These are phyloP conservation scores for Colletotrichum nymphaeae DNA, from an alignment of 2,329 filamentous ascomycete species.

Conservation along the genomic window DNA sequence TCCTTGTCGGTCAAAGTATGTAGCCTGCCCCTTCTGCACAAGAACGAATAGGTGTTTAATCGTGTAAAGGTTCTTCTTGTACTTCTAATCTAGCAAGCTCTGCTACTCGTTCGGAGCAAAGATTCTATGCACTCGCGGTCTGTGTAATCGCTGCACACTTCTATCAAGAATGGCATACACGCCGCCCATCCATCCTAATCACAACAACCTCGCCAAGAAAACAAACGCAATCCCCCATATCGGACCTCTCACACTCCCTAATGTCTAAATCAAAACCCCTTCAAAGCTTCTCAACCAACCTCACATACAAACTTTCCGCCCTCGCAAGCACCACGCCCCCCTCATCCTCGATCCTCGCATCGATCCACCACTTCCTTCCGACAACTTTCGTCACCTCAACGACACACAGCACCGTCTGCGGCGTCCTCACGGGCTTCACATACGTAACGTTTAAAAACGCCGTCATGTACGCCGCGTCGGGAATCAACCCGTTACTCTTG, in stretches of 20 bases:
- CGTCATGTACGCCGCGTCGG: constrained; percentile 46
- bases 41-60: neutral
- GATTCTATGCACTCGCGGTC: neutral
- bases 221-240: too few relatives aligned
- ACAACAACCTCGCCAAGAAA: neutral
- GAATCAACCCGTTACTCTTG: constrained; percentile 42
- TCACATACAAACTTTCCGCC: constrained; percentile 37
- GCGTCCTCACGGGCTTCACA: constrained; percentile 45
- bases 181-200: neutral
- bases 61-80: neutral
- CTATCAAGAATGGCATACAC: neutral
- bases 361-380: constrained; percentile 49
- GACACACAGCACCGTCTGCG: constrained; percentile 46
- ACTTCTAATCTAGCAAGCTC: neutral
- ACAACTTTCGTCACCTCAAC: constrained; percentile 45
- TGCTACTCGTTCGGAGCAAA: neutral
- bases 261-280: too few relatives aligned
- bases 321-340: constrained; percentile 45
- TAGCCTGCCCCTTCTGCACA: neutral
- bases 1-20: neutral
- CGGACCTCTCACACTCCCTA: too few relatives aligned
- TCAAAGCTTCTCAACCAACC: constrained; percentile 30
- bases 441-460: constrained; percentile 49
- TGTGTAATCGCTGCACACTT: neutral
- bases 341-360: constrained; percentile 46